Percentiles rank a stretch among this genome's conserved stretches.
Evolutionary conservation across 208 protist genomes (phyloP).

Genomic region (Zelonia costaricensis): DNA sequence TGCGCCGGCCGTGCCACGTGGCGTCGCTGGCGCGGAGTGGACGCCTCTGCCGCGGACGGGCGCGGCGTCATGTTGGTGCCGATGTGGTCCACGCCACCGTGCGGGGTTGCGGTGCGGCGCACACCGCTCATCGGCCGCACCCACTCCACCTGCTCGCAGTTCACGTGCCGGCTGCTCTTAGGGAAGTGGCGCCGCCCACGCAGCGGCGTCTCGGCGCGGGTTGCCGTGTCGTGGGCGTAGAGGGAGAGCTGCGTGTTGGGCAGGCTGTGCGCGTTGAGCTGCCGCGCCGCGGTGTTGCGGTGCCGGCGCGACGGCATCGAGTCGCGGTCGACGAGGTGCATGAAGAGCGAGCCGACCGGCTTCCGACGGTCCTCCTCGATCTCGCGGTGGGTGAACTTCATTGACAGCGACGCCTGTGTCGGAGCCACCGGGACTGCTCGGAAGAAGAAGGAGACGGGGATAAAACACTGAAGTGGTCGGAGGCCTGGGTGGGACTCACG

Average conservation of each 20-base stretch:
- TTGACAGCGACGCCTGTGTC: no score
- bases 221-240: slow-evolving; percentile 27
- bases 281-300: slow-evolving; percentile 26
- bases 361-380: slow-evolving; percentile 50
- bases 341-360: slow-evolving; percentile 73
- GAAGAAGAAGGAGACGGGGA: not conserved
- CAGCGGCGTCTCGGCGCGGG: slow-evolving; percentile 14
- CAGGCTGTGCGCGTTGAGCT: slow-evolving; percentile 50
- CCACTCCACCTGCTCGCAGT: slow-evolving; percentile 5
- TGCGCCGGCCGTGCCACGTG: slow-evolving; percentile 30
- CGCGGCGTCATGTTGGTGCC: slow-evolving; percentile 27
- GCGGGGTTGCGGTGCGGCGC: slow-evolving; percentile 6
- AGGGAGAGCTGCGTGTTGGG: slow-evolving; percentile 61
- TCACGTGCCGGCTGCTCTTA: slow-evolving; percentile 9
- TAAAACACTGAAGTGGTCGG: not conserved
- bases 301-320: slow-evolving; percentile 30
- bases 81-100: slow-evolving; percentile 34
- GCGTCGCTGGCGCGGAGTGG: slow-evolving; percentile 32
- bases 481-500: no score
- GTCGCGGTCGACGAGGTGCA: slow-evolving; percentile 55
- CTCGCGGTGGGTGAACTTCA: slow-evolving; percentile 51
- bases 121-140: slow-evolving; percentile 10
- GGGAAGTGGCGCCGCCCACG: slow-evolving; percentile 41
- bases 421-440: no score
- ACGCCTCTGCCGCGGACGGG: slow-evolving; percentile 4